Conservation (phyloP, 306 rosid species). For the Acacia crassicarpa region DNA sequence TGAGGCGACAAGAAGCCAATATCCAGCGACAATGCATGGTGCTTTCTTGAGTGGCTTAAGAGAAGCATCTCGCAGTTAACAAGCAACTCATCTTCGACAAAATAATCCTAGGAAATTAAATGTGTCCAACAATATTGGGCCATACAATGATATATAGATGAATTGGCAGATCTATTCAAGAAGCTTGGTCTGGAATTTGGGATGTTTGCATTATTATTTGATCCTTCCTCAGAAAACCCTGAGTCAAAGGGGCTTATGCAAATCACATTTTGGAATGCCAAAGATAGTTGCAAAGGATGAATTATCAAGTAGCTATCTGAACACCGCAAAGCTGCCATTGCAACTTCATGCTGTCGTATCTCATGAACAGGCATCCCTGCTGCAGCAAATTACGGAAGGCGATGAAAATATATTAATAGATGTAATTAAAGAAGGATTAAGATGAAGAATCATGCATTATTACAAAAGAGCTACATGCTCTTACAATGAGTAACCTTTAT, state of each 20-base stretch:
- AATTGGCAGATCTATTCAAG: constrained; percentile 64
- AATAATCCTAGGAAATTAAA: constrained; percentile 46
- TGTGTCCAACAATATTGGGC: constrained; percentile 48
- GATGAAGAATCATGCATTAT: too few relatives aligned
- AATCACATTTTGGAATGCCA: constrained; percentile 44
- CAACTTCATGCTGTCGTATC: constrained; percentile 67
- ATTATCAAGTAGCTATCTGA: constrained; percentile 33
- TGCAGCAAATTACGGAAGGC: constrained; percentile 51
- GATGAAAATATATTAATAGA: constrained; percentile 60
- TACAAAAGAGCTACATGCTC: too few relatives aligned
- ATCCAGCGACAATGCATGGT: constrained; percentile 98
- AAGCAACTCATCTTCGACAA: constrained; percentile 42
- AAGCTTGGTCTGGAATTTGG: constrained; percentile 64
- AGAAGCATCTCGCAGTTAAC: constrained; percentile 79
- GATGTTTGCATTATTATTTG: constrained; percentile 58
- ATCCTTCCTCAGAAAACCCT: constrained; percentile 53
- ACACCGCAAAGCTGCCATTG: constrained; percentile 45
- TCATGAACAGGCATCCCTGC: constrained; percentile 60
- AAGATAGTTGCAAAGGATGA: constrained; percentile 41
- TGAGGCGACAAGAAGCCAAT: constrained; percentile 89
- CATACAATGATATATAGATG: constrained; percentile 43
- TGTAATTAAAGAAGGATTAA: too few relatives aligned
- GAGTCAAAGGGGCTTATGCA: constrained; percentile 68
- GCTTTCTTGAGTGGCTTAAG: constrained; percentile 91
- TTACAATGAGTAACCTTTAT: too few relatives aligned